phyloP scores from a whole-genome alignment of 768 basidiomycete species.

The Lyophyllum shimeji region DNA sequence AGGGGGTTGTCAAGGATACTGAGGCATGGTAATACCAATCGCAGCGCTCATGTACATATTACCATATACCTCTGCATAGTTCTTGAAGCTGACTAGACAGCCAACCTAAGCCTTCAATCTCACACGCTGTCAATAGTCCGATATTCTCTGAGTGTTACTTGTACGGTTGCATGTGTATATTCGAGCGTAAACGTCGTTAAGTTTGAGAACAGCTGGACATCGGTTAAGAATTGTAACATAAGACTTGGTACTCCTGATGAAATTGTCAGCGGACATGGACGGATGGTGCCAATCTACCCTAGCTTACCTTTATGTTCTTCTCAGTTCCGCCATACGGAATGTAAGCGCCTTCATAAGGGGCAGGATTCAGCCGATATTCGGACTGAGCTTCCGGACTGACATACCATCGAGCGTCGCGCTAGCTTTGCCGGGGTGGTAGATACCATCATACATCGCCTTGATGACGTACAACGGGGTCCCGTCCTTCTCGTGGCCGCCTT shows the following conservation, averaged over 20 bases:
- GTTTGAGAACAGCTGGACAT: neutral
- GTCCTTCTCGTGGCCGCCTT: constrained; percentile 65
- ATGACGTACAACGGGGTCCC: constrained; percentile 63
- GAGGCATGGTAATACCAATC: constrained; percentile 37
- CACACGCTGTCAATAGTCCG: neutral
- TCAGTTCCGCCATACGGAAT: constrained; percentile 55
- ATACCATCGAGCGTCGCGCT: constrained; percentile 51
- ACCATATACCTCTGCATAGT: neutral
- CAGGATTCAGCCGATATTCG: neutral
- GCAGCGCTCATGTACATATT: constrained; percentile 3
- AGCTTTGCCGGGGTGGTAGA: constrained; percentile 64
- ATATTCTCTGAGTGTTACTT: neutral
- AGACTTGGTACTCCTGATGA: constrained; percentile 34
- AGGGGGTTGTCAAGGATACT: constrained; percentile 40
- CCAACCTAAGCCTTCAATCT: neutral
- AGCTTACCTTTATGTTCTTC: constrained; percentile 47
- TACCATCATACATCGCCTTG: constrained; percentile 51
- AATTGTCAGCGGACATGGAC: neutral
- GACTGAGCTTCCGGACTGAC: neutral
- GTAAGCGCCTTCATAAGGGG: constrained; percentile 41
- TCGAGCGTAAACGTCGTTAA: too few relatives aligned
- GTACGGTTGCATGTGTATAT: too few relatives aligned
- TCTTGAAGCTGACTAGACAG: neutral
- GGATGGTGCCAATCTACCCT: neutral
- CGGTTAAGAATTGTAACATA: constrained; percentile 30